Base-by-base conservation (phyloP, 306 rosid species). In the Cyamopsis tetragonoloba region DNA sequence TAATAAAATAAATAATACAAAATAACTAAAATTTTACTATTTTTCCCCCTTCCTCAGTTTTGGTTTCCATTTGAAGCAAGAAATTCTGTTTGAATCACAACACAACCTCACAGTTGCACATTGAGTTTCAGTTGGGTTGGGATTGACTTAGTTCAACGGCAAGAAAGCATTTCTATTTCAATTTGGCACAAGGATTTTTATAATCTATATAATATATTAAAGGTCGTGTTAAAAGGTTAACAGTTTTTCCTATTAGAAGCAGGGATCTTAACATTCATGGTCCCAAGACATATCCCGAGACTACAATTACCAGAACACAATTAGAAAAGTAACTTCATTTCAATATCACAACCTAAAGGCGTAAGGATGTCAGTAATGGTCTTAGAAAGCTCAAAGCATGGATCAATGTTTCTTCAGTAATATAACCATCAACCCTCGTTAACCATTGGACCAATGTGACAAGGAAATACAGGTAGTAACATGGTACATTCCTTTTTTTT, bases 351-450 rank as follows among this genome's bases (percentile, higher is more conserved):
- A 56, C 58, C 50, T 39, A 56, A 18, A 17, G 50, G 14, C 22
- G n/a, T 26, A 38, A 61, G 34, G 11, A 49, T 46, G 58, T 23
- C 46, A 50, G 49, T 62, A 69, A 37, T 11, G 54, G 77, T 67
- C 26, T 28, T 4, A 14, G 32, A 50, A 46, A 53, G 61, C 43
- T 65, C 51, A 9, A 67, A 58, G 54, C 1, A 7, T 12, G 65
- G 28, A 62, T 35, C 61, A 14, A 44, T 46, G 34, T 35, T 53
- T 5, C 20, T 12, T 26, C 55, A 26, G 53, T 51, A 43, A 30
- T 61, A 68, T n/a, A n/a, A n/a, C n/a, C n/a, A n/a, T 68, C 35
- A 20, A 73, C 49, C 34, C 22, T 44, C 32, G 3, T 38, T 50
- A 4, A 31, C 23, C 41, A 58, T 11, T 32, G 44, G 55, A 19